Percentiles rank a stretch among this genome's conserved stretches.
phyloP scores from a whole-genome alignment of 768 basidiomycete species.

The Xanthoconium purpureum region DNA sequence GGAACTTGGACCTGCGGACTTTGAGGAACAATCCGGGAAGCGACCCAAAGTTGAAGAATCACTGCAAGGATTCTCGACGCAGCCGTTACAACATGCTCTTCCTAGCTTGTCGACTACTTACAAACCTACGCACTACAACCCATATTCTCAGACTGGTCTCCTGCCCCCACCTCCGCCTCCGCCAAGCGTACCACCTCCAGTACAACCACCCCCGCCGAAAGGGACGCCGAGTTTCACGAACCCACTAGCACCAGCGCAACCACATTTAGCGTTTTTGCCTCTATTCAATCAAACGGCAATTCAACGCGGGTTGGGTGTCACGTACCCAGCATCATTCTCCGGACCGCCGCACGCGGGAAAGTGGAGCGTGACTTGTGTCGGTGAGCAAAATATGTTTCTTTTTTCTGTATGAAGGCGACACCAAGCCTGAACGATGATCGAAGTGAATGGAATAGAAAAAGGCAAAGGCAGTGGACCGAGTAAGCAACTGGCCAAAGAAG shows the following conservation, averaged over 20 bases:
- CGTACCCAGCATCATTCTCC: constrained; percentile 56
- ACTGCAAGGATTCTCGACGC: constrained; percentile 31
- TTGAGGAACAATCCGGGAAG: constrained; percentile 30
- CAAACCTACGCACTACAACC: constrained; percentile 30
- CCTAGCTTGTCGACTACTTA: constrained; percentile 16
- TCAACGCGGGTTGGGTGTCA: constrained; percentile 60
- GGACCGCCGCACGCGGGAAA: constrained; percentile 68
- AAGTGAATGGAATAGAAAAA: constrained; percentile 70
- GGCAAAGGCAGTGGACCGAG: constrained; percentile 62
- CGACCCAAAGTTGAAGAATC: constrained; percentile 29
- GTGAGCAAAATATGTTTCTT: constrained; percentile 40
- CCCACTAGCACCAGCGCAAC: constrained; percentile 63
- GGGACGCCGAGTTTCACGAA: constrained; percentile 40
- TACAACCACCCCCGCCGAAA: constrained; percentile 37
- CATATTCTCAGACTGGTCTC: constrained; percentile 19
- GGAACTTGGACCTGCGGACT: constrained; percentile 23
- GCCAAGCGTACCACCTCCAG: constrained; percentile 30
- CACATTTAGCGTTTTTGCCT: constrained; percentile 61
- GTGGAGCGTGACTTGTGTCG: constrained; percentile 67
- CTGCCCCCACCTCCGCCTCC: constrained; percentile 24
- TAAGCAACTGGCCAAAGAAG: constrained; percentile 78
- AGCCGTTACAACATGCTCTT: constrained; percentile 22
- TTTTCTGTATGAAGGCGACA: neutral
- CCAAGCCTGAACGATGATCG: constrained; percentile 1
- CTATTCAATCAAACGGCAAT: constrained; percentile 71